Conservation (phyloP, 768 basidiomycete genomes). For the Kwoniella dendrophila region DNA sequence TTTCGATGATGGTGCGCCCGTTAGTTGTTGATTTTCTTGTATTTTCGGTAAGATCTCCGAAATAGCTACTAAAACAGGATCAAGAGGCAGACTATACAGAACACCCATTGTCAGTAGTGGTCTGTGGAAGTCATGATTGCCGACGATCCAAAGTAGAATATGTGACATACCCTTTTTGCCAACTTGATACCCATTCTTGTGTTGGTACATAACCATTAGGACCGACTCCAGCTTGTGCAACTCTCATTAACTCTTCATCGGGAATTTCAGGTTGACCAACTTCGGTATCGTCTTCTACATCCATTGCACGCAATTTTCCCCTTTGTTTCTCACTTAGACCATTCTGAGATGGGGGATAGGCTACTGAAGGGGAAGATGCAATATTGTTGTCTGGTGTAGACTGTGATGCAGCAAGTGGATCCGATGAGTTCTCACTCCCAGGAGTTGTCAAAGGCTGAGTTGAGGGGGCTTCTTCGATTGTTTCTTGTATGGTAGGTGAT, state of each 20-base stretch:
- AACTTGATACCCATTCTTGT: constrained; percentile 92
- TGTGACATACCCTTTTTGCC: constrained; percentile 83
- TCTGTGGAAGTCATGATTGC: not conserved
- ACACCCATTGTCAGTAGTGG: not conserved
- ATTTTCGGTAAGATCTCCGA: constrained; percentile 84
- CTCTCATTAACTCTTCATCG: constrained; percentile 65
- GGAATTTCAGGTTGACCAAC: constrained; percentile 56
- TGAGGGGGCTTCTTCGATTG: constrained; percentile 3
- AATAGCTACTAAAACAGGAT: constrained; percentile 81
- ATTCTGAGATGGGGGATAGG: constrained; percentile 17
- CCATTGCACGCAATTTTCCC: constrained; percentile 79
- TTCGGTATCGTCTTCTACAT: constrained; percentile 47
- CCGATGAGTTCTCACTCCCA: constrained; percentile 21
- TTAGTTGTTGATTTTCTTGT: constrained; percentile 72
- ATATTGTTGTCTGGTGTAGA: constrained; percentile 5
- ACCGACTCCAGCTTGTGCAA: constrained; percentile 72
- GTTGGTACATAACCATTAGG: constrained; percentile 92
- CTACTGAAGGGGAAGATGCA: constrained; percentile 42
- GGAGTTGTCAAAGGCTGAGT: constrained; percentile 37
- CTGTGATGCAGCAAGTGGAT: constrained; percentile 14
- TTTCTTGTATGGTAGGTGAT: not conserved
- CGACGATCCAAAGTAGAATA: not conserved
- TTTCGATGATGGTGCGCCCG: constrained; percentile 67
- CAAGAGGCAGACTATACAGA: constrained; percentile 73
- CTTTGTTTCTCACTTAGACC: constrained; percentile 78